Evolutionary conservation across 805 yeast species (phyloP), one percentile per base, ranked within the genome.

Genomic region (Candida andamanensis): DNA sequence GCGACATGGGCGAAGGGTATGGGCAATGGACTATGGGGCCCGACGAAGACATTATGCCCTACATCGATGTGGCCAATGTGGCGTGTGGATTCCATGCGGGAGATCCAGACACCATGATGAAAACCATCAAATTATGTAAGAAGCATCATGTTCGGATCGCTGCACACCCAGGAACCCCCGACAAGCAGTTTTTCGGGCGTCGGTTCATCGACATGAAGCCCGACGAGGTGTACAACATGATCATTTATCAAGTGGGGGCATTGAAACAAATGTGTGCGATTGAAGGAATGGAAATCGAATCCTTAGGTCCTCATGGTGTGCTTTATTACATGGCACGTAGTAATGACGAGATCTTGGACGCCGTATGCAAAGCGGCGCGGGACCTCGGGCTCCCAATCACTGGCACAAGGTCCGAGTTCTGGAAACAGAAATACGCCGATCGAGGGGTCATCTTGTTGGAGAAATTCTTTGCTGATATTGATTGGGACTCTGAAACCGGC

Each of bases 11-110:
- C 5, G 58, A 57, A 39, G 62, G 61, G 1, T 56, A 39, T 38
- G 63, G 63, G 7, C 47, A 41, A 19, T 58, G 51, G 49, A 52
- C 45, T 23, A 47, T 58, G 50, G 63, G 58, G 0, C 61, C 61
- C 6, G 64, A 58, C 41, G 60, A 50, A 17, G 63, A 58, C 15
- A 53, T 60, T 19, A 59, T 60, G 61, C 63, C 62, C 8, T 37
- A 42, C 16, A 58, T 60, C 26, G 60, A 58, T 38, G 50, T 47
- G 9, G 66, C 66, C 6, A 60, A 60, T 33, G 40, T 60, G 29
- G 66, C 66, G 6, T 60, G 66, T 39, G 66, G 66, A 5, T 56
- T 48, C 31, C 66, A 60, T 38, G 66, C 60, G 18, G 63, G 64
- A 15, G 66, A 59, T 37, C 50, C 45, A 35, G 52, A 47, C 23